Evolutionary conservation across 1,284 basidiomycete species (phyloP).

Genomic region (Waitea zeae): DNA sequence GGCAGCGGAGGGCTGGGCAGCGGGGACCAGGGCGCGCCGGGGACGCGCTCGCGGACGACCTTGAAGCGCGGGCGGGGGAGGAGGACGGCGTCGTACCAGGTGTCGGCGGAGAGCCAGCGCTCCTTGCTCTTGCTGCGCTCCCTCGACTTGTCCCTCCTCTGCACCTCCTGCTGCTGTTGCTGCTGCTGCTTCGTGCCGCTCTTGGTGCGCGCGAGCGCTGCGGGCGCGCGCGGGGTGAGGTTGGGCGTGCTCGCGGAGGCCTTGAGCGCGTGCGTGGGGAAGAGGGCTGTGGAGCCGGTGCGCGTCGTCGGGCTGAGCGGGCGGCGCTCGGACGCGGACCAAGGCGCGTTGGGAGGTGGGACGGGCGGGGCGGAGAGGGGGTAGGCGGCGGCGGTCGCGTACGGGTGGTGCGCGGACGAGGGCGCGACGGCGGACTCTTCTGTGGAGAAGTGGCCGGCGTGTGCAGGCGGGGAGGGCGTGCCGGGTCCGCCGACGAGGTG

Average conservation of each 20-base stretch:
- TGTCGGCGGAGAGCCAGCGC: conserved; percentile 52
- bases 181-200: conserved; percentile 1
- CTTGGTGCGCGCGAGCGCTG: conserved; percentile 8
- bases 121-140: conserved; percentile 24
- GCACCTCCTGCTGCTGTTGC: conserved; percentile 1
- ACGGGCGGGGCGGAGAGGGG: background rate
- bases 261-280: conserved; percentile 17
- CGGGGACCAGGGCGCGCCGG: conserved; percentile 13
- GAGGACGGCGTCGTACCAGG: conserved; percentile 63
- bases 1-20: conserved; percentile 35
- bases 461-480: background rate
- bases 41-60: conserved; percentile 15
- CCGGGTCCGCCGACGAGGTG: no score
- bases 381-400: background rate
- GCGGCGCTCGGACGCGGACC: no score
- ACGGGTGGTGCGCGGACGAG: background rate
- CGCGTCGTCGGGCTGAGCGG: background rate
- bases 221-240: conserved; percentile 17
- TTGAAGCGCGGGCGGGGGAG: conserved; percentile 57
- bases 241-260: conserved; percentile 45
- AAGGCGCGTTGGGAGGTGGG: no score
- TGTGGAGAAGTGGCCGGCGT: no score
- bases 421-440: no score
- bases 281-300: background rate
- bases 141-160: background rate